Percentiles rank a stretch among this genome's conserved stretches.
These are phyloP conservation scores for Pleurotus djamor DNA, from an alignment of 768 basidiomycete genomes.

Conservation along the genomic window DNA sequence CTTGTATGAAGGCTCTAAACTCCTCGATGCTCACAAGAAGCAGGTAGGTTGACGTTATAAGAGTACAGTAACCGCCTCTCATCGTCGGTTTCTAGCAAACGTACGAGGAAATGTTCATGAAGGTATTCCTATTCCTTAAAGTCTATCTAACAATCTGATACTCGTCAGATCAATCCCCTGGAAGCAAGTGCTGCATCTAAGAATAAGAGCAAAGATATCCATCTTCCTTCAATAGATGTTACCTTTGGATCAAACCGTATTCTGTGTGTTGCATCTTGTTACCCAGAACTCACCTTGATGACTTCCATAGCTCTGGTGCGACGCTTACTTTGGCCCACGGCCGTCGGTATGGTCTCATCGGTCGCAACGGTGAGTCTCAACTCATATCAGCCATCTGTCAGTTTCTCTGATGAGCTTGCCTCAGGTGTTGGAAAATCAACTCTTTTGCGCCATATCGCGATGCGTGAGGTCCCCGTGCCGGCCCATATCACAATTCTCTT, in stretches of 20 bases:
- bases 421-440: constrained; percentile 95
- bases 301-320: constrained; percentile 64
- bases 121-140: constrained; percentile 43
- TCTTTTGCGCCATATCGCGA: constrained; percentile 87
- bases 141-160: background rate
- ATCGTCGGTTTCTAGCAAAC: constrained; percentile 60
- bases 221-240: constrained; percentile 93
- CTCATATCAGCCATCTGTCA: background rate
- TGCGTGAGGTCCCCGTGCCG: constrained; percentile 93
- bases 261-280: constrained; percentile 42
- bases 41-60: constrained; percentile 47
- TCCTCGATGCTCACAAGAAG: constrained; percentile 89
- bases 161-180: constrained; percentile 81
- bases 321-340: constrained; percentile 86
- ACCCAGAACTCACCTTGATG: constrained; percentile 6
- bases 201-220: constrained; percentile 98
- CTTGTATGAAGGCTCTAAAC: constrained; percentile 94
- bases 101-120: constrained; percentile 99
- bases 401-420: constrained; percentile 1
- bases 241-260: constrained; percentile 95
- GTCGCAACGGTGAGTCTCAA: constrained; percentile 65
- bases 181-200: constrained; percentile 75
- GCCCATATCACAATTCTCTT: constrained; percentile 95
- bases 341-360: constrained; percentile 89
- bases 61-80: background rate